Percentiles rank a stretch among this genome's conserved stretches.
Evolutionary conservation across 2,329 filamentous ascomycete genomes (phyloP).

Genomic region (Truncatella angustata): DNA sequence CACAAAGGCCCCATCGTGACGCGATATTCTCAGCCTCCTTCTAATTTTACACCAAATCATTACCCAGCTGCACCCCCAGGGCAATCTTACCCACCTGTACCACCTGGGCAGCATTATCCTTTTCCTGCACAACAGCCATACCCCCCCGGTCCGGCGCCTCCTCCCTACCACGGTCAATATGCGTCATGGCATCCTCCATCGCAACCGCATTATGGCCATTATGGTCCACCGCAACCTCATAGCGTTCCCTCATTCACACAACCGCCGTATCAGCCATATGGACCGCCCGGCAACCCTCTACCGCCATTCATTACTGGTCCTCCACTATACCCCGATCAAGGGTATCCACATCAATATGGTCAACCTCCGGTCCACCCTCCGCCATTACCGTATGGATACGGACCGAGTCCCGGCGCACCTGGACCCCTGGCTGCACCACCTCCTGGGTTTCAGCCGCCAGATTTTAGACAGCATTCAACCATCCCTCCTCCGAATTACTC

Average conservation of each 20-base stretch:
- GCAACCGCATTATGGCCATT: not conserved
- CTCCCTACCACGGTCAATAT: no score
- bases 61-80: constrained; percentile 40
- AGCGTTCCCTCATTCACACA: constrained; percentile 1
- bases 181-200: no score
- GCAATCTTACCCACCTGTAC: constrained; percentile 41
- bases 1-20: constrained; percentile 30
- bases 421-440: constrained; percentile 3
- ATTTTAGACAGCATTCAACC: not conserved
- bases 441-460: not conserved
- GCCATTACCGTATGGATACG: not conserved
- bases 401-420: not conserved
- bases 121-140: not conserved
- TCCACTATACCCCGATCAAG: not conserved
- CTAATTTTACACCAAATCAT: not conserved
- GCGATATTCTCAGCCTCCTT: constrained; percentile 26
- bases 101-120: not conserved
- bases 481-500: constrained; percentile 2
- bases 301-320: not conserved
- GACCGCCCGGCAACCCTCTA: constrained; percentile 1
- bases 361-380: not conserved
- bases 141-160: no score
- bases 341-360: not conserved
- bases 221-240: constrained; percentile 2
- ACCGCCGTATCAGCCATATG: not conserved